Evolutionary conservation across 23 red algal genomes (phyloP), one percentile per base, ranked within the genome.

Genomic region (Cyanidium caldarium): DNA sequence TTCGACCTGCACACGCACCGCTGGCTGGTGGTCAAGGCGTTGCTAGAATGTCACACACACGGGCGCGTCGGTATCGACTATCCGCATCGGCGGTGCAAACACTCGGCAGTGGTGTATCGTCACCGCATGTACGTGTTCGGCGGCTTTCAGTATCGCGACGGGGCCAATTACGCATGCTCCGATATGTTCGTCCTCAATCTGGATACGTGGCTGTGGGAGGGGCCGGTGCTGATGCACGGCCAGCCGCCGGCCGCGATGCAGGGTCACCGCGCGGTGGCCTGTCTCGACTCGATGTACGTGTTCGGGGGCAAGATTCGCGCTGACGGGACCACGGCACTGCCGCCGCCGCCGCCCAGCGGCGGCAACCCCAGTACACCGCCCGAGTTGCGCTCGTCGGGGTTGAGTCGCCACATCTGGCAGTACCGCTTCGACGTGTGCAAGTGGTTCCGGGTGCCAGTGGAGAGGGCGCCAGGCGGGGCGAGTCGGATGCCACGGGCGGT

Each of bases 51-150:
- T 13, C 45, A 69, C 25, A 65, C 77, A 10, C 5, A 16, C 31
- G 51, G 51, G 7, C 51, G 51, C 51, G n/a, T 28, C 31, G 51
- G 51, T 10, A 28, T 61, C 10, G 51, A 61, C 31, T 61, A 61
- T 28, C 92, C 92, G 20, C 81, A 72, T 38, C 83, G 92, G 3
- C 77, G 92, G 16, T 98, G 92, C 80, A 98, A 98, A 43, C 92
- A 98, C 58, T 76, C 83, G 21, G 84, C 92, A 1, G 92, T 98
- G 0, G 68, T 98, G 14, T 81, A 87, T 65, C 66, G 77, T 35
- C 56, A 75, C 28, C 81, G 66, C 20, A 88, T 98, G 83, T 98
- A 76, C 51, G 72, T 98, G 33, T 41, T 83, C 12, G 92, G 84
- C 26, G 92, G 92, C 1, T 98, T 98, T 41, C 92, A 98, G 79